Percentiles rank a stretch among this genome's conserved stretches.
phyloP scores from a whole-genome alignment of 83 land plant species.

The Picea abies region DNA sequence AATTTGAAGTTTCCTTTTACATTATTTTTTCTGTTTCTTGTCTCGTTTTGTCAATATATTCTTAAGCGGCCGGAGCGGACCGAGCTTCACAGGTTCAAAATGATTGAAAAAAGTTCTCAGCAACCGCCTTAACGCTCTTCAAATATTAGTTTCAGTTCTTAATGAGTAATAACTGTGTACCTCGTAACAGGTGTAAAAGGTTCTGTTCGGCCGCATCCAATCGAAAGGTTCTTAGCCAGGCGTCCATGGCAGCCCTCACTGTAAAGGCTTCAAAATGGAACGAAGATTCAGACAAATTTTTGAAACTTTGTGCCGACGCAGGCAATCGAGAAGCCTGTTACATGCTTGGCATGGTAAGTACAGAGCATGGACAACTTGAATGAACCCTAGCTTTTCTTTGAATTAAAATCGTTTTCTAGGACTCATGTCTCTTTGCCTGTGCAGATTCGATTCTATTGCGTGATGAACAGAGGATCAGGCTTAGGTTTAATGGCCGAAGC shows the following conservation, averaged over 20 bases:
- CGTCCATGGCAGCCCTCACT: constrained; percentile 18
- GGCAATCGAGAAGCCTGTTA: constrained; percentile 38
- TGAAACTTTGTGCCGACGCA: constrained; percentile 33
- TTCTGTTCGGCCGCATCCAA: constrained; percentile 25
- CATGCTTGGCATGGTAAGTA: constrained; percentile 36
- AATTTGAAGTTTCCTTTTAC: background rate
- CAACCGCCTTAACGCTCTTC: no score
- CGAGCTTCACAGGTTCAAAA: constrained; percentile 1
- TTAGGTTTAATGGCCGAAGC: constrained; percentile 14
- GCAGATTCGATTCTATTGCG: constrained; percentile 19
- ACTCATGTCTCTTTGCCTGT: background rate
- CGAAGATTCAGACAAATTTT: constrained; percentile 26
- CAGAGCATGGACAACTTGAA: no score
- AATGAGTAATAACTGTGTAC: background rate
- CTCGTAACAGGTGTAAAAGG: constrained; percentile 21
- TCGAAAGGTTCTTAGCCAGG: constrained; percentile 20
- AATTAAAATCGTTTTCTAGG: background rate
- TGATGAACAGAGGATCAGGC: constrained; percentile 9
- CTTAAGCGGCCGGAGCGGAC: background rate
- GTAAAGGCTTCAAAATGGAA: constrained; percentile 32
- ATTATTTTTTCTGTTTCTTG: background rate
- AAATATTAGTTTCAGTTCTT: no score
- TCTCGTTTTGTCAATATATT: background rate
- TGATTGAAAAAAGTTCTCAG: background rate
- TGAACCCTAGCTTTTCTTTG: background rate